phyloP scores from a whole-genome alignment of 2,329 filamentous ascomycete species.

The Aureobasidium pullulans region DNA sequence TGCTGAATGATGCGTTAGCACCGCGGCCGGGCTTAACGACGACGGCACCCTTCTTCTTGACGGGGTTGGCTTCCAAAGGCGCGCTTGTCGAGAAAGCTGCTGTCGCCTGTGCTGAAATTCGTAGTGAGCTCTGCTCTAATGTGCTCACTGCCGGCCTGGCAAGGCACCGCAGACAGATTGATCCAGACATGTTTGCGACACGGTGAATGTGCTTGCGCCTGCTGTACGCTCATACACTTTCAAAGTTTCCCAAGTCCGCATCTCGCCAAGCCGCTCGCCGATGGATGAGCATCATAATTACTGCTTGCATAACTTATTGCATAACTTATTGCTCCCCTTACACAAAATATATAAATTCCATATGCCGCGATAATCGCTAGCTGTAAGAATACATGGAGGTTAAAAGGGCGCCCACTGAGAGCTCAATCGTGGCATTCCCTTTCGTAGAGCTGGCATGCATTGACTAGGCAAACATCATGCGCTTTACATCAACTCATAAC shows the following conservation, averaged over 20 bases:
- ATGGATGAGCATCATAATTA: not conserved
- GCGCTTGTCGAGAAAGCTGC: conserved; percentile 29
- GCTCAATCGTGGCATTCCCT: too few species aligned
- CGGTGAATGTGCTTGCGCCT: not conserved
- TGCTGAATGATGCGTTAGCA: conserved; percentile 8
- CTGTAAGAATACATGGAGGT: too few species aligned
- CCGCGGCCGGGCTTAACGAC: conserved; percentile 15
- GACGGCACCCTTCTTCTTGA: conserved; percentile 24
- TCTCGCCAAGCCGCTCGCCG: not conserved
- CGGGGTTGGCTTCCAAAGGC: conserved; percentile 20
- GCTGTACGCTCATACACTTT: not conserved
- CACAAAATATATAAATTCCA: too few species aligned
- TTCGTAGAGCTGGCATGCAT: too few species aligned
- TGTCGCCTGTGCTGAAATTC: conserved; percentile 14
- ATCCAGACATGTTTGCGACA: conserved; percentile 20
- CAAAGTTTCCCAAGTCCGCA: conserved; percentile 3
- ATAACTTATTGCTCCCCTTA: not conserved
- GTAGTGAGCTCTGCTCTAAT: conserved; percentile 9
- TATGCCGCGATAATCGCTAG: too few species aligned
- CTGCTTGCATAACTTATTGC: not conserved
- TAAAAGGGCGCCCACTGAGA: too few species aligned
- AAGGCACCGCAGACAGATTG: conserved; percentile 20
- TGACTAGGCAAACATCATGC: too few species aligned
- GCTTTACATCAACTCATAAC: too few species aligned
- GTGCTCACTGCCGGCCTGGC: conserved; percentile 14